Conservation (phyloP, 2,329 filamentous ascomycete genomes). For the Penicillium aurantiogriseum region DNA sequence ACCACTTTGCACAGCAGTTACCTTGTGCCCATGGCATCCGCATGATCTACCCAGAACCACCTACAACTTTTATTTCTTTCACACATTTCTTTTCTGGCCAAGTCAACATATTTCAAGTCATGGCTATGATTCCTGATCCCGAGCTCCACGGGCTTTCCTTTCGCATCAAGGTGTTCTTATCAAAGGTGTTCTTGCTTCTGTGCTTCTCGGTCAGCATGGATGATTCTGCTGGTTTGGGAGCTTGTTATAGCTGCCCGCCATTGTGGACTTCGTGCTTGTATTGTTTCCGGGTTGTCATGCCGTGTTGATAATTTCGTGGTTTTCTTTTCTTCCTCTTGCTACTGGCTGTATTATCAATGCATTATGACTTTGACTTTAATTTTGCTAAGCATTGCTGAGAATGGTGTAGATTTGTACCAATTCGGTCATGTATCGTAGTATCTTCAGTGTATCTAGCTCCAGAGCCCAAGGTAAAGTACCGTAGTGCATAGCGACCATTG, state of each 20-base stretch:
- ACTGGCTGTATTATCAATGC: conserved; percentile 11
- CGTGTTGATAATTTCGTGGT: conserved; percentile 1
- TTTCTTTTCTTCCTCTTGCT: conserved; percentile 5
- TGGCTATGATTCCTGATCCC: background rate
- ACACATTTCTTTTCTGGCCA: background rate
- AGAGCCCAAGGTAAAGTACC: accelerated
- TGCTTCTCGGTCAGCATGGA: background rate
- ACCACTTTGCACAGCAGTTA: background rate
- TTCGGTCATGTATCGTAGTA: background rate
- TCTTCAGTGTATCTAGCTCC: background rate
- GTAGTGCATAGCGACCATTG: background rate
- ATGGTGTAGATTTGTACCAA: background rate
- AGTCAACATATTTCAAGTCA: background rate
- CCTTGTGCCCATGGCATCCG: background rate
- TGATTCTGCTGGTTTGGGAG: background rate
- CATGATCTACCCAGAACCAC: conserved; percentile 2
- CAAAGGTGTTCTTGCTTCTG: conserved; percentile 1
- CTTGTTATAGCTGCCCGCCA: background rate
- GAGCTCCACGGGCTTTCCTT: background rate
- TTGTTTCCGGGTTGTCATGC: conserved; percentile 1
- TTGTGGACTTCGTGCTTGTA: background rate
- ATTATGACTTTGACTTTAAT: conserved; percentile 11
- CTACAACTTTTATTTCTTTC: background rate
- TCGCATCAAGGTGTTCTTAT: conserved; percentile 4
- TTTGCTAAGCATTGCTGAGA: background rate